These are phyloP conservation scores for Polytrichum formosum DNA, from an alignment of 225 moss, liverwort and hornwort genomes.

Conservation along the genomic window DNA sequence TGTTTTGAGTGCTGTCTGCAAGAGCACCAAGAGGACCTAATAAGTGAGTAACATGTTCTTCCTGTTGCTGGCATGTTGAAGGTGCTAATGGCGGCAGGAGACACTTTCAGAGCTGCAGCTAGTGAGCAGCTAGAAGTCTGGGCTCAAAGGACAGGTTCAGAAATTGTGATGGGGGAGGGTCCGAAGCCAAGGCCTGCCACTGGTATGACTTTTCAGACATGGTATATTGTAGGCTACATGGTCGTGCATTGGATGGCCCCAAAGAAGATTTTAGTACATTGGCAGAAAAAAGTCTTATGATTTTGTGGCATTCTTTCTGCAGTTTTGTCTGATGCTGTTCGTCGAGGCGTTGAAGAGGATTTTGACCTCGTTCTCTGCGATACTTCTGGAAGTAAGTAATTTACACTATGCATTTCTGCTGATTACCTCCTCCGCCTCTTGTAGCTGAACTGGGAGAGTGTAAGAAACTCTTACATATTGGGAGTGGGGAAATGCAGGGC, in stretches of 20 bases:
- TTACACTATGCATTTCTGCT: not conserved
- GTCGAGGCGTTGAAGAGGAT: constrained; percentile 56
- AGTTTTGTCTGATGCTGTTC: constrained; percentile 87
- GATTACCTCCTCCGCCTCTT: not conserved
- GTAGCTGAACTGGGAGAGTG: not conserved
- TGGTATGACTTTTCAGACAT: constrained; percentile 28
- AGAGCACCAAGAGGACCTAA: constrained; percentile 34
- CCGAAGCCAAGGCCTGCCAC: constrained; percentile 74
- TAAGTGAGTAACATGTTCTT: constrained; percentile 21
- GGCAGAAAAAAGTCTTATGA: constrained; percentile 7
- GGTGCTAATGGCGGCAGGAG: constrained; percentile 99
- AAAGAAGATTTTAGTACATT: too few relatives aligned
- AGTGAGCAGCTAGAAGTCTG: constrained; percentile 92
- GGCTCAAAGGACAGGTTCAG: constrained; percentile 86
- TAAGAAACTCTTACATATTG: not conserved
- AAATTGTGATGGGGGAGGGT: constrained; percentile 75
- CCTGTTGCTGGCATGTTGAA: constrained; percentile 47
- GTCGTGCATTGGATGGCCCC: too few relatives aligned
- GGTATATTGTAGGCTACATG: too few relatives aligned
- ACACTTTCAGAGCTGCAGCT: constrained; percentile 95
- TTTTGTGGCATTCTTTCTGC: constrained; percentile 32
- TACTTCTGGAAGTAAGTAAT: constrained; percentile 87
- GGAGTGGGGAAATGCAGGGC: constrained; percentile 43
- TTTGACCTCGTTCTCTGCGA: constrained; percentile 91
- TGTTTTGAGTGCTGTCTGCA: constrained; percentile 10